phyloP scores from a whole-genome alignment of 176 grass and related monocot species.

The Carex kokanica region DNA sequence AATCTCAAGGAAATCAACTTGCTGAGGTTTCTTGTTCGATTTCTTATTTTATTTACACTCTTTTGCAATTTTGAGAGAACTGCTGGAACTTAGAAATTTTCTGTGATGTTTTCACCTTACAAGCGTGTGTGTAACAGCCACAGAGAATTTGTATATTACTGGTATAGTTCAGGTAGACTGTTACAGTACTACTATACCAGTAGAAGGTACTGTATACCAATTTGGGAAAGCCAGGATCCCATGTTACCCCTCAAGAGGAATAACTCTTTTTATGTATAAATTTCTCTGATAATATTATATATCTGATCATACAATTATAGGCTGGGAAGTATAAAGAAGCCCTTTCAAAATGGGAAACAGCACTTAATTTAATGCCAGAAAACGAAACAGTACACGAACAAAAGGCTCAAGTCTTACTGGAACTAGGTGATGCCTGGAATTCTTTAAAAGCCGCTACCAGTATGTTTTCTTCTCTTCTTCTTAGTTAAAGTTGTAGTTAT shows the following conservation, averaged over 20 bases:
- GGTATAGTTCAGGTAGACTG: not conserved
- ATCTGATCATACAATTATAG: slow-evolving; percentile 36
- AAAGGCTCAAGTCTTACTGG: slow-evolving; percentile 85
- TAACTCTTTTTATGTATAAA: not conserved
- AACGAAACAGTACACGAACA: slow-evolving; percentile 74
- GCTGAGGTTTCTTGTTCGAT: slow-evolving; percentile 51
- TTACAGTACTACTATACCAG: not conserved
- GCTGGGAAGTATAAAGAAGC: slow-evolving; percentile 79
- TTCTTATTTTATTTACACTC: not conserved
- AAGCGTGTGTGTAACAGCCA: not conserved
- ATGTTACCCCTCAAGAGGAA: not conserved
- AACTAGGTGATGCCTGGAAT: slow-evolving; percentile 80
- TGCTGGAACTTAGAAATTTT: not conserved
- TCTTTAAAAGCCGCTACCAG: slow-evolving; percentile 68
- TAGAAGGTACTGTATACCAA: not conserved
- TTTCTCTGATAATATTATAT: not conserved
- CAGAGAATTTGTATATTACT: not conserved
- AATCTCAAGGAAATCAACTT: slow-evolving; percentile 47
- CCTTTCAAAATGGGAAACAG: slow-evolving; percentile 80
- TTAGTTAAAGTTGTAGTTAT: not conserved
- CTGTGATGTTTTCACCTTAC: not conserved
- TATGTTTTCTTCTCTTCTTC: slow-evolving; percentile 30
- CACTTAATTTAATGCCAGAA: slow-evolving; percentile 55
- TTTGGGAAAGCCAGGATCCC: not conserved
- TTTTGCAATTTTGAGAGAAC: not conserved